Evolutionary conservation across 257 asterid species (phyloP).

Genomic region (Perilla frutescens): DNA sequence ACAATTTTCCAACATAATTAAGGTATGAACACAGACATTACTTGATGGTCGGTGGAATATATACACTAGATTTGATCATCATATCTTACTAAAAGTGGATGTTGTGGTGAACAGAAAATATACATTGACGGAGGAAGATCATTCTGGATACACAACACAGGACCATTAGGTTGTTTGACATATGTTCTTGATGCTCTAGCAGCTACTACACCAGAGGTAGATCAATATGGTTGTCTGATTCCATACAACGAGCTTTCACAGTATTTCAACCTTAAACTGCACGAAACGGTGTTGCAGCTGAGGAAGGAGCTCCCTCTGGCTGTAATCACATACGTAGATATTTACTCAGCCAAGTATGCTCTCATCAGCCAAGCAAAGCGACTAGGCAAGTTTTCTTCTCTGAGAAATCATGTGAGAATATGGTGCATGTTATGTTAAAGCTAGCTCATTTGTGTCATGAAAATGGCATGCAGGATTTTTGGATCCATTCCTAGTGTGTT

Average conservation of each 20-base stretch:
- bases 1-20: conserved; percentile 55
- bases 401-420: too few relatives aligned
- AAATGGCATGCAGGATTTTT: conserved; percentile 73
- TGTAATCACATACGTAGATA: conserved; percentile 65
- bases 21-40: conserved; percentile 44
- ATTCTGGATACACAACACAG: conserved; percentile 83
- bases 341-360: conserved; percentile 62
- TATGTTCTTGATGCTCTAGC: conserved; percentile 53
- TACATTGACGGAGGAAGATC: conserved; percentile 63
- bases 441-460: neutral
- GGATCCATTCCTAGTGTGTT: conserved; percentile 67
- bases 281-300: conserved; percentile 42
- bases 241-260: conserved; percentile 67
- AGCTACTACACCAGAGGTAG: conserved; percentile 59
- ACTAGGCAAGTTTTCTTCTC: conserved; percentile 43
- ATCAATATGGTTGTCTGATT: conserved; percentile 58
- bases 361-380: conserved; percentile 49
- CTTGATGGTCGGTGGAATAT: too few relatives aligned
- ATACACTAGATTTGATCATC: neutral
- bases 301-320: conserved; percentile 66
- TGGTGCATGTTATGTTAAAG: too few relatives aligned
- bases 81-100: neutral
- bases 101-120: conserved; percentile 40
- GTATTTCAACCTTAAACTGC: conserved; percentile 58
- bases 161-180: conserved; percentile 72